These are phyloP conservation scores for Scedosporium minutisporum DNA, from an alignment of 2,329 filamentous ascomycete genomes.

Conservation along the genomic window DNA sequence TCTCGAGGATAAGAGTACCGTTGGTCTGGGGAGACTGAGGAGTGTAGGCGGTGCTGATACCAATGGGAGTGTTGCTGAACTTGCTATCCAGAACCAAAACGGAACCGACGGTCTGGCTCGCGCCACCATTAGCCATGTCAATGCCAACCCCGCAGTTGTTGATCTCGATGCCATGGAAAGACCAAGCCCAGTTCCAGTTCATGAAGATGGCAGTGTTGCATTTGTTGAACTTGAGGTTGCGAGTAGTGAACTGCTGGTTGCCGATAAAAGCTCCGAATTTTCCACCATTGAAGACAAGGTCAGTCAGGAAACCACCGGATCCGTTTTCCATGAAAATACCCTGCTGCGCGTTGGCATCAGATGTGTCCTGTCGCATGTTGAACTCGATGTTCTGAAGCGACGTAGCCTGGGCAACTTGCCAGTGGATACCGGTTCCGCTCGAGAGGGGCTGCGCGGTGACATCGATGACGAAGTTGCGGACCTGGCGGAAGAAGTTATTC, in stretches of 20 bases:
- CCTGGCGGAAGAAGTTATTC: conserved; percentile 74
- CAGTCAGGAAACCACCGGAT: conserved; percentile 74
- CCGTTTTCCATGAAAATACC: conserved; percentile 82
- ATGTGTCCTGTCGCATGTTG: conserved; percentile 62
- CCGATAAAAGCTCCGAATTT: conserved; percentile 70
- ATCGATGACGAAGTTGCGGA: conserved; percentile 76
- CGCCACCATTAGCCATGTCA: conserved; percentile 60
- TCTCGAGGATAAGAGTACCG: conserved; percentile 77
- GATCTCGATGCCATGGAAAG: conserved; percentile 56
- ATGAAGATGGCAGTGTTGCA: conserved; percentile 78
- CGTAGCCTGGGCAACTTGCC: conserved; percentile 78
- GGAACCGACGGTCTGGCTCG: conserved; percentile 72
- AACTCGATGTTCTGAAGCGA: conserved; percentile 74
- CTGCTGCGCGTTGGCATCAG: conserved; percentile 56
- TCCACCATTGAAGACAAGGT: conserved; percentile 76
- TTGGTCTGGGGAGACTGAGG: conserved; percentile 55
- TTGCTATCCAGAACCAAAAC: conserved; percentile 73
- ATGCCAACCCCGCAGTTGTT: conserved; percentile 67
- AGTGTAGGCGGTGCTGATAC: conserved; percentile 67
- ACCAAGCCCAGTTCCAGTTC: conserved; percentile 90
- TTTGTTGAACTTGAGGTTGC: conserved; percentile 72
- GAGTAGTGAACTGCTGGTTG: conserved; percentile 79
- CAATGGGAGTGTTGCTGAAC: conserved; percentile 65
- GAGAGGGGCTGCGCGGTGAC: conserved; percentile 53
- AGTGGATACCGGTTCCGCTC: conserved; percentile 64